phyloP scores from a whole-genome alignment of 352 stramenopile genomes.

The Pythium phragmitis region DNA sequence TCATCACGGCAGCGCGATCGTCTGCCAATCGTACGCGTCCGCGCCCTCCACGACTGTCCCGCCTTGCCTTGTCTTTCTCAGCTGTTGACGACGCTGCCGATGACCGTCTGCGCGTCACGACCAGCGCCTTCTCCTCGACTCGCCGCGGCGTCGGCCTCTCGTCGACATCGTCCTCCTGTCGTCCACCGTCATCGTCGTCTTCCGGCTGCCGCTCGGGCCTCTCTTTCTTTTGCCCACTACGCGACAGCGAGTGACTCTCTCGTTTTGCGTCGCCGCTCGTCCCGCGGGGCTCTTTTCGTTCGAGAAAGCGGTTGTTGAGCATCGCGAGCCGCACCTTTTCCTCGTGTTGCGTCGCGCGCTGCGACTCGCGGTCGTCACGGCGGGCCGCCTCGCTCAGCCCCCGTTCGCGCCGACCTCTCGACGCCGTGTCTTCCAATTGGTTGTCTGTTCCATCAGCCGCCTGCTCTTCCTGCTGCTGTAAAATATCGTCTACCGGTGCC shows the following conservation, averaged over 20 bases:
- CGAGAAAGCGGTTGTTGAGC: slow-evolving; percentile 56
- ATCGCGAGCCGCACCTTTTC: slow-evolving; percentile 25
- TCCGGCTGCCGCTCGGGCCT: slow-evolving; percentile 1
- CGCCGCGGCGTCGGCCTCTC: background rate
- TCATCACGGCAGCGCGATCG: slow-evolving; percentile 8
- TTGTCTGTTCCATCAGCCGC: background rate
- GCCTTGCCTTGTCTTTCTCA: slow-evolving; percentile 5
- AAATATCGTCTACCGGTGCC: slow-evolving; percentile 4
- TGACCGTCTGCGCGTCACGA: slow-evolving; percentile 23
- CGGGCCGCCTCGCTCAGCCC: slow-evolving; percentile 34
- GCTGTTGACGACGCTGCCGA: slow-evolving; percentile 10
- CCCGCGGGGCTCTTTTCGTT: slow-evolving; percentile 28
- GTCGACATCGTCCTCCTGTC: background rate
- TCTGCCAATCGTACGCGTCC: background rate
- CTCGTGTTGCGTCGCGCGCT: slow-evolving; percentile 31
- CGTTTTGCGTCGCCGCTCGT: background rate
- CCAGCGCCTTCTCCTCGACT: slow-evolving; percentile 19
- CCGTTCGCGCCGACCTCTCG: background rate
- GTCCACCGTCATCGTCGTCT: slow-evolving; percentile 4
- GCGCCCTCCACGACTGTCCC: background rate
- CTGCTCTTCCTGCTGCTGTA: background rate
- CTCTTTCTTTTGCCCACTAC: background rate
- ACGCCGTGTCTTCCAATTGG: background rate
- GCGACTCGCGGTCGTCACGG: slow-evolving; percentile 38
- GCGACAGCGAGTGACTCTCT: background rate